A percentile compares a stretch with the other conserved stretches of the same genome.
phyloP scores from a whole-genome alignment of 2,329 filamentous ascomycete species.

The Bisporella sp. region DNA sequence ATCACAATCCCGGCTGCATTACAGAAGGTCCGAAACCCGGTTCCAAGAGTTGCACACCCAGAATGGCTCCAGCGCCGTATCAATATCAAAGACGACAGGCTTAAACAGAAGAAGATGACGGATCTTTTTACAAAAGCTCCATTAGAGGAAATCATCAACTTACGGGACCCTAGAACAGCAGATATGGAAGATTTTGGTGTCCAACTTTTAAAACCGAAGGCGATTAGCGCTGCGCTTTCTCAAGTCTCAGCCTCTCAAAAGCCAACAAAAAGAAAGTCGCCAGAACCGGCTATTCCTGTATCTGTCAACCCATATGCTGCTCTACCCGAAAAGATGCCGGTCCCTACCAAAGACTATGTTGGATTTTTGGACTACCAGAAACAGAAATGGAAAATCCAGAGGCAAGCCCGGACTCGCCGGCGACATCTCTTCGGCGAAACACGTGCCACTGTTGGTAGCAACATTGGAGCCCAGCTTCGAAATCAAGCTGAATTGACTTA shows the following conservation, averaged over 20 bases:
- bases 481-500: conserved; percentile 89
- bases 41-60: conserved; percentile 86
- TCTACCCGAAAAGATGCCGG: conserved; percentile 78
- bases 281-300: conserved; percentile 53
- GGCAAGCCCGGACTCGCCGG: conserved; percentile 75
- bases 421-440: conserved; percentile 91
- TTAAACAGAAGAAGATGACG: conserved; percentile 98
- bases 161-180: conserved; percentile 44
- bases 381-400: conserved; percentile 97
- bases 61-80: conserved; percentile 95
- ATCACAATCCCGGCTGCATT: conserved; percentile 97
- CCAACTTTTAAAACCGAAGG: conserved; percentile 59
- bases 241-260: conserved; percentile 43
- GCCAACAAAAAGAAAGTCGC: conserved; percentile 65
- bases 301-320: conserved; percentile 72
- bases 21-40: conserved; percentile 90
- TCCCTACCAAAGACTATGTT: conserved; percentile 76
- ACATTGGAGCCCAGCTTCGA: conserved; percentile 68
- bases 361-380: conserved; percentile 93
- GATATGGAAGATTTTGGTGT: conserved; percentile 81
- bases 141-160: conserved; percentile 65
- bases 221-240: conserved; percentile 44
- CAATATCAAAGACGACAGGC: conserved; percentile 89
- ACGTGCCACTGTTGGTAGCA: conserved; percentile 55
- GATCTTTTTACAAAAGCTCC: conserved; percentile 76